Conservation (phyloP, 2,329 filamentous ascomycete genomes). For the Mycosphaerelloides madeirae region DNA sequence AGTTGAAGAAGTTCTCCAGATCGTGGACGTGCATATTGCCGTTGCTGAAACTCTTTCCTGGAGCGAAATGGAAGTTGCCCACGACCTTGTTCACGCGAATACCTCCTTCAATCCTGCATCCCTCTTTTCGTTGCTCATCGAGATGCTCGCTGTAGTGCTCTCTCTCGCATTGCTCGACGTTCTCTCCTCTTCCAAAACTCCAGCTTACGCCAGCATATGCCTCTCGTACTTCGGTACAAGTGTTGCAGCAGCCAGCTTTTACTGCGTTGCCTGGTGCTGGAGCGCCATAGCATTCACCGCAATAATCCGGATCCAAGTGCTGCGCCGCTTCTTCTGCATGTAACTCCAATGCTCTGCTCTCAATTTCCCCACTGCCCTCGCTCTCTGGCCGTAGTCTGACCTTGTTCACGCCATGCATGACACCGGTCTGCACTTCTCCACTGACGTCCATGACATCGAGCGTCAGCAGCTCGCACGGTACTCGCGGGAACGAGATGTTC, state of each 20-base stretch:
- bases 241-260: slow-evolving; percentile 93
- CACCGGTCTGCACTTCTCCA: slow-evolving; percentile 90
- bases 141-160: slow-evolving; percentile 91
- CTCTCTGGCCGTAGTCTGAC: slow-evolving; percentile 68
- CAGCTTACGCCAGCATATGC: slow-evolving; percentile 85
- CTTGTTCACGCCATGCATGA: slow-evolving; percentile 89
- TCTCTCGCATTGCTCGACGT: slow-evolving; percentile 89
- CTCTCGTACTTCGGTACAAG: slow-evolving; percentile 92
- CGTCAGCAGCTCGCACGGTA: slow-evolving; percentile 92
- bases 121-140: slow-evolving; percentile 82
- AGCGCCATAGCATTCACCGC: slow-evolving; percentile 88
- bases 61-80: slow-evolving; percentile 97
- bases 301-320: slow-evolving; percentile 89
- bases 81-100: slow-evolving; percentile 97
- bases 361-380: slow-evolving; percentile 73
- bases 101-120: slow-evolving; percentile 87
- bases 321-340: slow-evolving; percentile 59
- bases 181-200: slow-evolving; percentile 89
- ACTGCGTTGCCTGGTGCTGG: slow-evolving; percentile 62
- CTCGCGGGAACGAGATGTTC: slow-evolving; percentile 89
- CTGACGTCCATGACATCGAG: slow-evolving; percentile 99
- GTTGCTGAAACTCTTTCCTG: slow-evolving; percentile 91
- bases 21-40: slow-evolving; percentile 98
- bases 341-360: slow-evolving; percentile 64
- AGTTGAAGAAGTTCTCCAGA: slow-evolving; percentile 86